Evolutionary conservation across 2,329 filamentous ascomycete species (phyloP).

Genomic region (Fusarium ramigenum): DNA sequence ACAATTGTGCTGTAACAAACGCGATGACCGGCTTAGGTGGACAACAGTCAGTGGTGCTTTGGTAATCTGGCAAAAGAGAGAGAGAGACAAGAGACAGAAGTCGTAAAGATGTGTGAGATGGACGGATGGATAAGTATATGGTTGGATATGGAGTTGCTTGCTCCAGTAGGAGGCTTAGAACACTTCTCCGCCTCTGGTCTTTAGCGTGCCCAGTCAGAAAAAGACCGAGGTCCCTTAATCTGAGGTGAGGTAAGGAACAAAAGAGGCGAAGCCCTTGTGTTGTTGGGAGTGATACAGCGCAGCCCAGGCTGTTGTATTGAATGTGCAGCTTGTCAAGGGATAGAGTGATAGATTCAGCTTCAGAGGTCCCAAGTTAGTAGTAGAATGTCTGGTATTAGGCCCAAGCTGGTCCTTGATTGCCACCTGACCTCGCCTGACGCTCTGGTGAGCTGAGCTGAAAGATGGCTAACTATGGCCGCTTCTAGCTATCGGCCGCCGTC

Average conservation of each 20-base stretch:
- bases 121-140: neutral
- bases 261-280: constrained; percentile 20
- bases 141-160: neutral
- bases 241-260: constrained; percentile 11
- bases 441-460: constrained; percentile 4
- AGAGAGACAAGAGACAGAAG: neutral
- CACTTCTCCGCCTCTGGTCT: constrained; percentile 27
- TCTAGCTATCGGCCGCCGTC: constrained; percentile 18
- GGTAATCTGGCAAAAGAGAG: neutral
- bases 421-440: constrained; percentile 14
- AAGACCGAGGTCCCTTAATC: constrained; percentile 12
- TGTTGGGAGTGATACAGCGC: neutral
- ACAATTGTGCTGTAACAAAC: neutral
- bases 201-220: constrained; percentile 5
- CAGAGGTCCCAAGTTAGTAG: neutral
- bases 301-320: neutral
- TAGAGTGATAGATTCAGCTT: neutral
- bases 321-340: neutral
- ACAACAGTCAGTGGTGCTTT: neutral
- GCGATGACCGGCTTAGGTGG: neutral
- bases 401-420: constrained; percentile 7
- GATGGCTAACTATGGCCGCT: neutral
- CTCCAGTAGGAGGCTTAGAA: constrained; percentile 30
- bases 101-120: constrained; percentile 7
- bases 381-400: neutral